Evolutionary conservation across 2,329 filamentous ascomycete species (phyloP).

Genomic region (Fusarium cicatricum): DNA sequence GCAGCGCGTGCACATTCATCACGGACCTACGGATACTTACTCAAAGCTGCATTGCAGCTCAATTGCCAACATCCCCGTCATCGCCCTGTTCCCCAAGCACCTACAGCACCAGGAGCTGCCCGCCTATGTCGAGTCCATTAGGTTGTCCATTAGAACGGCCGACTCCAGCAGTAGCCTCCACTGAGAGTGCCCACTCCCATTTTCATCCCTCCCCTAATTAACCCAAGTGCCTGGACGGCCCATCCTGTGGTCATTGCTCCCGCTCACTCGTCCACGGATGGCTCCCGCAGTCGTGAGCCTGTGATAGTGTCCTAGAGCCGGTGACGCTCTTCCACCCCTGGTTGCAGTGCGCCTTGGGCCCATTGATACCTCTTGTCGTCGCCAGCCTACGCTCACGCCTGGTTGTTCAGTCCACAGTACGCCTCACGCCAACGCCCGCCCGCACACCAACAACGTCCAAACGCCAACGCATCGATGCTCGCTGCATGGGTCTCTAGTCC

Average conservation of each 20-base stretch:
- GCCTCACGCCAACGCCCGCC: constrained; percentile 46
- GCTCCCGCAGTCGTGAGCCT: constrained; percentile 30
- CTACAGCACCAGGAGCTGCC: constrained; percentile 19
- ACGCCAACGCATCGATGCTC: constrained; percentile 59
- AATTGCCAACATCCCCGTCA: constrained; percentile 32
- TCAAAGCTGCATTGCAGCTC: constrained; percentile 26
- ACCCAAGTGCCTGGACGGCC: constrained; percentile 20
- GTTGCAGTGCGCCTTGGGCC: constrained; percentile 16
- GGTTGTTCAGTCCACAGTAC: constrained; percentile 19
- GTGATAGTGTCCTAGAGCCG: constrained; percentile 22
- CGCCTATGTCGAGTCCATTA: constrained; percentile 15
- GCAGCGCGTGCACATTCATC: constrained; percentile 4
- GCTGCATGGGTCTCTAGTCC: constrained; percentile 55
- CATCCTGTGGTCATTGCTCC: constrained; percentile 16
- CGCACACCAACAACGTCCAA: constrained; percentile 44
- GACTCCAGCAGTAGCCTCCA: constrained; percentile 23
- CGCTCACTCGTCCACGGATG: constrained; percentile 29
- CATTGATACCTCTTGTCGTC: constrained; percentile 20
- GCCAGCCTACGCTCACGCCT: constrained; percentile 30
- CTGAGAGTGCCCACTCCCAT: constrained; percentile 26
- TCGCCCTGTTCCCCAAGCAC: constrained; percentile 13
- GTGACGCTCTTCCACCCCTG: constrained; percentile 28
- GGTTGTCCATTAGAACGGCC: constrained; percentile 22
- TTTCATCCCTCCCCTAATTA: constrained; percentile 27
- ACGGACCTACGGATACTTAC: constrained; percentile 5